These are phyloP conservation scores for Rusavskia elegans DNA, from an alignment of 495 filamentous ascomycete genomes.

Conservation along the genomic window DNA sequence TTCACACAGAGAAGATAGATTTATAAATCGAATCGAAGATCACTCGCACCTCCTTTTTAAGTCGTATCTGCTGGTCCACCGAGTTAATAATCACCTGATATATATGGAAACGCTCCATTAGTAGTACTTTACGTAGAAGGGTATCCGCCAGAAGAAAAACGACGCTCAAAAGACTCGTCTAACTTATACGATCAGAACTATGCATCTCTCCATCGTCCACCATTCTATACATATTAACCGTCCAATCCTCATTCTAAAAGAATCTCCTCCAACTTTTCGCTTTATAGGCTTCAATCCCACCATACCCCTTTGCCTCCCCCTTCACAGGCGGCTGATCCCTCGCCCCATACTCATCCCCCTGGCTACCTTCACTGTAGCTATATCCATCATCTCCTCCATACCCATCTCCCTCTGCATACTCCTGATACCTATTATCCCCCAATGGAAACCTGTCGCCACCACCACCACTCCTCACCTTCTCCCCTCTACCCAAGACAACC, in stretches of 20 bases:
- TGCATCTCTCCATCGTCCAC: no score
- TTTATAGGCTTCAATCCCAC: slow-evolving; percentile 1
- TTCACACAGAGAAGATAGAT: no score
- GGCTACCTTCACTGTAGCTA: background rate
- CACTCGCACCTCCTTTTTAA: no score
- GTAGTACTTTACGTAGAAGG: no score
- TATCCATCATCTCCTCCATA: background rate
- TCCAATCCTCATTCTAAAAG: background rate
- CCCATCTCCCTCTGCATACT: background rate
- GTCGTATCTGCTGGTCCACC: no score
- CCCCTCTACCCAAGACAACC: background rate
- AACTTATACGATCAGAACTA: no score
- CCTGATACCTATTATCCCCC: background rate
- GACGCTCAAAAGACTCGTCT: no score
- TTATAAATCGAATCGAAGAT: no score
- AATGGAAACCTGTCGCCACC: background rate
- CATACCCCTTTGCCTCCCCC: slow-evolving; percentile 1
- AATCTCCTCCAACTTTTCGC: slow-evolving; percentile 1
- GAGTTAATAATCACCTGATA: no score
- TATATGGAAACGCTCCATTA: no score
- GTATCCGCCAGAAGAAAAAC: no score
- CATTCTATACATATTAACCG: background rate
- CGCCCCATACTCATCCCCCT: background rate
- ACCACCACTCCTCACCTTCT: background rate
- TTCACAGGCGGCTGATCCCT: background rate